Base-by-base conservation (phyloP, 768 basidiomycete genomes). In the Lactarius akahatsu region DNA sequence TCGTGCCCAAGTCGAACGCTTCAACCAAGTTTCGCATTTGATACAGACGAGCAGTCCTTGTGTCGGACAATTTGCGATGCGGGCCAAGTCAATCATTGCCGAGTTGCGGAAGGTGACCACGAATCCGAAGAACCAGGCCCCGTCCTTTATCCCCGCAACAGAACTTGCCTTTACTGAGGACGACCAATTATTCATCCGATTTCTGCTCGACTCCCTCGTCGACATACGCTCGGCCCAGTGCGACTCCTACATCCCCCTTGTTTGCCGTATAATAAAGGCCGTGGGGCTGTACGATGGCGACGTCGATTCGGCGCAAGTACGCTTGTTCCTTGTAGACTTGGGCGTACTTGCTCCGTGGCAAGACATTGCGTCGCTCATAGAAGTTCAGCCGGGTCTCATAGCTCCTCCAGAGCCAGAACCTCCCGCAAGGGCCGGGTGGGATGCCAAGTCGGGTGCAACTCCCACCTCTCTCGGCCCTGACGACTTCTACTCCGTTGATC, bases 261-360 rank as follows among this genome's bases (percentile, higher is more conserved):
- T 82, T 32, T 80, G 83, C 18, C 76, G 77, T 18, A 83, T 96
- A 62, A 69, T 94, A 45, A 89, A 88, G 72, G 74, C 76, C 56
- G 72, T 93, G 30, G 77, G 80, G 23, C 72, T 80, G 3, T 78
- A 81, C 40, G 32, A 60, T 5, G 72, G 70, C 0, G 70, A 69
- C 38, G 69, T 82, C 52, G 71, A 72, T 16, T 79, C 78, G 63
- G 71, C 69, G n/a, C 63, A 75, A 26, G 74, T 84, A 28, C 78
- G 83, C 70, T 77, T 76, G 64, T 75, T 88, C 26, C 78, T 97
- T 41, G 73, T 85, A 18, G 86, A 92, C 55, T 72, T 96, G 16
- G 95, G 96, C 8, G 82, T 88, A 8, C 73, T 91, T 26, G 81
- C 89, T 2, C 88, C 90, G 1, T 97, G 96, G 96, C 87, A 94